Base-by-base conservation (phyloP, 2,329 filamentous ascomycete genomes). In the Neonectria magnoliae region DNA sequence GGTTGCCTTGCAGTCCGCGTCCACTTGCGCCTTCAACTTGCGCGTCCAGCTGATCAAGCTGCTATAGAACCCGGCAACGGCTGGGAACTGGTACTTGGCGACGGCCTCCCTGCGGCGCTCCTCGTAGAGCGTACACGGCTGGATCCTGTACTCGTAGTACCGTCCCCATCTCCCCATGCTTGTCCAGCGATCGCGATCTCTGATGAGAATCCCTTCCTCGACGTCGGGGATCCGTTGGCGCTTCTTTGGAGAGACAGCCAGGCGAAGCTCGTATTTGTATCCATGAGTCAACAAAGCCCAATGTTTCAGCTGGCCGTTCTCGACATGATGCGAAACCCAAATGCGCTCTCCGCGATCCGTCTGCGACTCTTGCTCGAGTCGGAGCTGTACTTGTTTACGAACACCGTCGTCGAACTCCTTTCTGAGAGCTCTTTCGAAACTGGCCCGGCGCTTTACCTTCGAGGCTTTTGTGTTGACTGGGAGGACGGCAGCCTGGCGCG, bases 1-100 rank as follows among this genome's bases (percentile, higher is more conserved):
- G 36, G 33, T 52, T 5, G 53, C 9, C 5, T 44, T 20, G 44
- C 31, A 62, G 9, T 25, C 6, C 2, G 59, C 27, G 11, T 56
- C 59, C 20, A 52, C 52, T 29, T 61, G 52, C 44, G 25, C 31
- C 20, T 51, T 20, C 2, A 45, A 25, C 59, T 56, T 45, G n/a
- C 27, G 52, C 14, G 59, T 61, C 59, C 59, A 62, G 20, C 52
- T 52, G 3, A 62, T 18, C 6, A 62, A 27, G 22, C 29, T 41
- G 2, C 16, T 45, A 18, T 36, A 36, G 18, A 56, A 51, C 7
- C 31, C 36, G 14, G 48, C 33, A 25, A 44, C 16, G 13, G 13
- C n/a, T 10, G 20, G 4, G 1, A 16, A n/a, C 11, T 38, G 16
- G 4, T 18, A 42, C 16, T n/a, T 31, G 25, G 33, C 9, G n/a